phyloP scores from a whole-genome alignment of 805 yeast genomes.

The Debaryomyces prosopidis region DNA sequence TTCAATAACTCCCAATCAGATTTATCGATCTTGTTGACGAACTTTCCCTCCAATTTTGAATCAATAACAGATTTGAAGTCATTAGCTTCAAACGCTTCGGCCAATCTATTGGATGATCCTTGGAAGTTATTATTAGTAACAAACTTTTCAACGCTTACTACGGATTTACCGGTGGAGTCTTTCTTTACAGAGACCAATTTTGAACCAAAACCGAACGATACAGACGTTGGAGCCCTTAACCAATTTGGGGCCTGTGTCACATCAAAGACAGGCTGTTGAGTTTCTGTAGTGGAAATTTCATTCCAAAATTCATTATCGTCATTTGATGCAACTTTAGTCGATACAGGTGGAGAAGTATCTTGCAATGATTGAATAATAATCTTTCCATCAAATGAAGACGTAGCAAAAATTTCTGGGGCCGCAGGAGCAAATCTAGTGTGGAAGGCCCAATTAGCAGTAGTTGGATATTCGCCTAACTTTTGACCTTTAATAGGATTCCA shows the following conservation, averaged over 20 bases:
- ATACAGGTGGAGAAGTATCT: slow-evolving; percentile 67
- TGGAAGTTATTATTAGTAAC: slow-evolving; percentile 34
- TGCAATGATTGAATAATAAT: slow-evolving; percentile 82
- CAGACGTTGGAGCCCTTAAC: slow-evolving; percentile 74
- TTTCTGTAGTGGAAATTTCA: slow-evolving; percentile 63
- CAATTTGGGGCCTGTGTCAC: slow-evolving; percentile 85
- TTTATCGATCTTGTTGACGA: slow-evolving; percentile 40
- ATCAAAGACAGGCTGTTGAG: slow-evolving; percentile 71
- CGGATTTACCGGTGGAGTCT: slow-evolving; percentile 40
- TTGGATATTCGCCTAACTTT: slow-evolving; percentile 82
- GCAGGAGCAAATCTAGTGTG: slow-evolving; percentile 84
- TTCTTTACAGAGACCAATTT: slow-evolving; percentile 63
- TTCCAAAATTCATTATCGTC: slow-evolving; percentile 87
- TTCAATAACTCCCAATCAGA: slow-evolving; percentile 69
- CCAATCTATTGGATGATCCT: slow-evolving; percentile 41
- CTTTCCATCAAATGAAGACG: slow-evolving; percentile 85
- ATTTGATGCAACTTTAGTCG: slow-evolving; percentile 41
- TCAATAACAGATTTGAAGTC: slow-evolving; percentile 58
- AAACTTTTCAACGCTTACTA: slow-evolving; percentile 45
- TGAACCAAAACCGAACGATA: slow-evolving; percentile 92
- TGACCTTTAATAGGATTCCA: slow-evolving; percentile 87
- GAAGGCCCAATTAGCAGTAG: slow-evolving; percentile 92
- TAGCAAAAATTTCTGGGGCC: slow-evolving; percentile 86
- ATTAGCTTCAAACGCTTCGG: slow-evolving; percentile 56
- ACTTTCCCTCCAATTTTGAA: slow-evolving; percentile 43